These are phyloP conservation scores for Xanthoparmelia taractica DNA, from an alignment of 495 filamentous ascomycete genomes.

Conservation along the genomic window DNA sequence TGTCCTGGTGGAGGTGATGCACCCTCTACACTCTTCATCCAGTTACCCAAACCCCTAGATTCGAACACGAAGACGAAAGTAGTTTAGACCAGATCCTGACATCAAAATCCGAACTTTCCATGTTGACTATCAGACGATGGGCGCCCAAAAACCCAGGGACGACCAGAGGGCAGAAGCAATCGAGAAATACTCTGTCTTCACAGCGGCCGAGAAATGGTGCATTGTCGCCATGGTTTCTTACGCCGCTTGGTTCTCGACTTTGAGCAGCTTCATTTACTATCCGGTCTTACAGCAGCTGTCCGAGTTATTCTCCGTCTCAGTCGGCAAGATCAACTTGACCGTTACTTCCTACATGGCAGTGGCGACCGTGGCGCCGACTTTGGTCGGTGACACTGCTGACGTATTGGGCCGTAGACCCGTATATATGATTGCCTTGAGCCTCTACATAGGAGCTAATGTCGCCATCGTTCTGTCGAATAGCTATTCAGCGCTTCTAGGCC, in stretches of 20 bases:
- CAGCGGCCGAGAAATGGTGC: constrained; percentile 31
- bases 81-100: background rate
- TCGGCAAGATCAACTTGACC: constrained; percentile 34
- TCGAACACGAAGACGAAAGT: background rate
- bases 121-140: background rate
- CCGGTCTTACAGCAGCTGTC: constrained; percentile 34
- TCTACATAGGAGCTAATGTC: constrained; percentile 56
- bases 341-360: constrained; percentile 50
- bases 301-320: constrained; percentile 25
- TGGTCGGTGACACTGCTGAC: constrained; percentile 57
- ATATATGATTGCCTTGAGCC: constrained; percentile 48
- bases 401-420: constrained; percentile 53
- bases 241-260: constrained; percentile 30
- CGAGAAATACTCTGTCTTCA: constrained; percentile 24
- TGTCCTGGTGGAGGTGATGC: background rate
- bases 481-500: constrained; percentile 52
- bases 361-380: constrained; percentile 51
- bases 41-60: background rate
- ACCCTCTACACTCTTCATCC: background rate
- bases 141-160: background rate
- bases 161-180: background rate
- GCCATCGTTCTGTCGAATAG: constrained; percentile 53
- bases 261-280: constrained; percentile 40
- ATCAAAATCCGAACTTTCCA: background rate
- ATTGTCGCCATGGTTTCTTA: constrained; percentile 33